Conservation (phyloP, 2,329 filamentous ascomycete species). For the Tolypocladium ovalisporum region DNA sequence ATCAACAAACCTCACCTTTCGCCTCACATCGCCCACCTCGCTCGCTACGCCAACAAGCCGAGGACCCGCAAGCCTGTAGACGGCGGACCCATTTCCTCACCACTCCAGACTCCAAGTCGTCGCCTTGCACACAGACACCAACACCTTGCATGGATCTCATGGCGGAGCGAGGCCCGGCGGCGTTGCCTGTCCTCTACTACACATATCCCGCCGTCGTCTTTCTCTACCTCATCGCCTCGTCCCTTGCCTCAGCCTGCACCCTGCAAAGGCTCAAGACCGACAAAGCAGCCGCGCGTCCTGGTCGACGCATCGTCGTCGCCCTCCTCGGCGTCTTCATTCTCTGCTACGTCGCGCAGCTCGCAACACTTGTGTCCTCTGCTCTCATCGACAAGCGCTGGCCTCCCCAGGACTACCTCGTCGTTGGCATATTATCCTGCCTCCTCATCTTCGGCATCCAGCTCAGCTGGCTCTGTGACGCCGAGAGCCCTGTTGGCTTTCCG, state of each 20-base stretch:
- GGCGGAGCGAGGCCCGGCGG: slow-evolving; percentile 8
- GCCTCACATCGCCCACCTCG: not conserved
- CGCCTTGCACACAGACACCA: not conserved
- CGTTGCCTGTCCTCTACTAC: slow-evolving; percentile 42
- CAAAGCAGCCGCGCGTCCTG: slow-evolving; percentile 6
- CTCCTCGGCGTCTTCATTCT: slow-evolving; percentile 31
- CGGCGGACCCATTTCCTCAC: not conserved
- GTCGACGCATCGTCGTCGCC: slow-evolving; percentile 21
- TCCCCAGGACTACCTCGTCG: slow-evolving; percentile 34
- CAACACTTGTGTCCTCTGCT: slow-evolving; percentile 25
- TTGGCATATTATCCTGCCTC: slow-evolving; percentile 50
- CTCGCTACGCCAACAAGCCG: not conserved
- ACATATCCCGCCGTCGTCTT: slow-evolving; percentile 46
- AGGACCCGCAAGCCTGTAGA: not conserved
- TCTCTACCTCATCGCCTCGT: slow-evolving; percentile 43
- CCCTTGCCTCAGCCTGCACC: slow-evolving; percentile 39
- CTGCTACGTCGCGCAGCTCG: slow-evolving; percentile 37
- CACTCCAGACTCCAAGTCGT: not conserved
- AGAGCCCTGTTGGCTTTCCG: slow-evolving; percentile 48
- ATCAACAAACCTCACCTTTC: not conserved
- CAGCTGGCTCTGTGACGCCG: slow-evolving; percentile 38
- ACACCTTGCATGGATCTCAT: slow-evolving; percentile 8
- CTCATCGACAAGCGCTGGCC: slow-evolving; percentile 25
- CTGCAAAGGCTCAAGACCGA: slow-evolving; percentile 32
- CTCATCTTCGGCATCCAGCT: slow-evolving; percentile 54